A percentile compares a stretch with the other conserved stretches of the same genome.
Conservation (phyloP, 805 yeast species). For the Candida tallmaniae region DNA sequence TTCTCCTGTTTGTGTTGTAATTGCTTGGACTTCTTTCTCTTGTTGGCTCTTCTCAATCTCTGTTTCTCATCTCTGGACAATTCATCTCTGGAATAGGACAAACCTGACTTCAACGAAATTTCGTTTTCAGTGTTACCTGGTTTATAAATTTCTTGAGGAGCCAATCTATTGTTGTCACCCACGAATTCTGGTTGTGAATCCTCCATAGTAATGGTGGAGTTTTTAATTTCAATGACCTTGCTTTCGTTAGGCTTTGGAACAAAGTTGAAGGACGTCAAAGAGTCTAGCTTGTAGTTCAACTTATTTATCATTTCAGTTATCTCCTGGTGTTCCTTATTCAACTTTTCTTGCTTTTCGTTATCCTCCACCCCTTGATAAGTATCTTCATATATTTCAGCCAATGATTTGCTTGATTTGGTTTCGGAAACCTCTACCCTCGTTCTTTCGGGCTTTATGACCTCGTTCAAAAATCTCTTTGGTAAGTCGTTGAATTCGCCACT, state of each 20-base stretch:
- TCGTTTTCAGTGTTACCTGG: slow-evolving; percentile 47
- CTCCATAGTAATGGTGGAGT: slow-evolving; percentile 86
- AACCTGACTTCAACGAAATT: slow-evolving; percentile 70
- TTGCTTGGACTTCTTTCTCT: slow-evolving; percentile 69
- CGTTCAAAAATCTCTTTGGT: slow-evolving; percentile 65
- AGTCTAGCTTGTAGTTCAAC: slow-evolving; percentile 71
- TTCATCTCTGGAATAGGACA: slow-evolving; percentile 77
- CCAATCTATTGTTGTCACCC: slow-evolving; percentile 69
- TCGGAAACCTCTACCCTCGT: slow-evolving; percentile 69
- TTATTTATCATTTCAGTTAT: slow-evolving; percentile 59
- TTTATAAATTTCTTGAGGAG: slow-evolving; percentile 91
- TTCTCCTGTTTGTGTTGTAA: slow-evolving; percentile 31
- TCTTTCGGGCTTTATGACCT: slow-evolving; percentile 47
- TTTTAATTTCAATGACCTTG: slow-evolving; percentile 73
- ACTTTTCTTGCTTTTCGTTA: slow-evolving; percentile 55
- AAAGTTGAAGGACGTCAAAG: slow-evolving; percentile 91
- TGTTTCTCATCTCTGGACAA: slow-evolving; percentile 80
- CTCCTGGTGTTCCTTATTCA: slow-evolving; percentile 73
- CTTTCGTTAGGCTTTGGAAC: slow-evolving; percentile 81
- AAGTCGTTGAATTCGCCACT: slow-evolving; percentile 79
- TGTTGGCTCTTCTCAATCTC: slow-evolving; percentile 79
- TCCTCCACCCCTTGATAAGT: slow-evolving; percentile 53
- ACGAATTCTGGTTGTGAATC: slow-evolving; percentile 91
- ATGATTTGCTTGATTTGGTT: slow-evolving; percentile 76
- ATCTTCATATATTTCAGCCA: slow-evolving; percentile 90